Evolutionary conservation across 768 basidiomycete genomes (phyloP), one percentile per base, ranked within the genome.

Genomic region (Suillus alpinus): DNA sequence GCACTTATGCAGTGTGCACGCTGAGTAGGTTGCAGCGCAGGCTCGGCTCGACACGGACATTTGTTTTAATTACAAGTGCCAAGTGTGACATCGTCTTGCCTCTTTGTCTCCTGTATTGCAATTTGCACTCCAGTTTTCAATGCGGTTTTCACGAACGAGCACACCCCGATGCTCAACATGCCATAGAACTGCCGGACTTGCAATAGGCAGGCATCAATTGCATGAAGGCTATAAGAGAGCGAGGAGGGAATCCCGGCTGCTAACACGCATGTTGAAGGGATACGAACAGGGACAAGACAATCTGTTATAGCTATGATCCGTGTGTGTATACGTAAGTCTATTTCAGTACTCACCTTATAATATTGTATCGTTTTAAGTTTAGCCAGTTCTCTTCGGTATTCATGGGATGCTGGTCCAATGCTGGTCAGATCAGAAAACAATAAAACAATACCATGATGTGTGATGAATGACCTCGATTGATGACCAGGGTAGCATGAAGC

Each of bases 21-120:
- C 61, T 1, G 69, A 73, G 63, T 83, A 75, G 5, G 73, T 75
- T 1, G 79, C 65, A 14, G 73, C 68, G 67, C 88, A 88, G 46
- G 71, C 68, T 34, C 84, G 69, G 55, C 80, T 69, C 4, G 65
- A 64, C 65, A 78, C 85, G 71, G 84, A 90, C 14, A 26, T 47
- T 4, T 14, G 23, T 47, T 13, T 26, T 23, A 29, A 59, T 26
- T 16, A 12, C 37, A 13, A 13, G 12, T 12, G 37, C 37, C 32
- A 32, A 32, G 32, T 7, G 32, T 32, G 32, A 32, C 6, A 32
- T 32, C 7, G 6, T 32, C 32, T 32, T 32, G 32, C 32, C 32
- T 32, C 32, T 32, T 32, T 32, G 32, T 32, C 32, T 32, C 32
- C 32, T 32, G 20, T 12, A 20, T 44, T 20, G 10, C 43, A 20